Evolutionary conservation across 2,329 filamentous ascomycete genomes (phyloP), one percentile per base, ranked within the genome.

Genomic region (Alternaria consortialis): DNA sequence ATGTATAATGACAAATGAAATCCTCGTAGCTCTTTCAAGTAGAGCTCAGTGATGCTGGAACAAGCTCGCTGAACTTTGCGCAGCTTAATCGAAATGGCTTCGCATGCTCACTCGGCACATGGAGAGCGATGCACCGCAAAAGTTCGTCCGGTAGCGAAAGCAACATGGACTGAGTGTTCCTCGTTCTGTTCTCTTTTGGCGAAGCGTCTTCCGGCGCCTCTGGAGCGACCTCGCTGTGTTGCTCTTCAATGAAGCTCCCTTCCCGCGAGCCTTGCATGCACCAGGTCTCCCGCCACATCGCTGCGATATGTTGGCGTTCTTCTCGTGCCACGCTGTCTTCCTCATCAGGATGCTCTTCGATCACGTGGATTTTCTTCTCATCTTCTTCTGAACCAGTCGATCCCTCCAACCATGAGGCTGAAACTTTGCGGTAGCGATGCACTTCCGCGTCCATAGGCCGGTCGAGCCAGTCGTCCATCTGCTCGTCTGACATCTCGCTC

Each of bases 391-490:
- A 13, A 7, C 15, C 27, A 2, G 32, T 23, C 7, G 32, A 39
- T 23, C 52, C 51, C 31, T 57, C 61, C 5, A 56, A 36, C 36
- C 31, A 56, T 11, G 59, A 40, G 13, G 60, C 57, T 2, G 60
- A 63, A 4, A 51, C 17, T 47, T 62, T 67, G 39, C 62, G 64
- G 40, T 50, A 57, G 7, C 66, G 64, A 25, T 68, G 66, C n/a
- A 59, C 51, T 5, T 68, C 66, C 23, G 66, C 66, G 20, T 68
- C 64, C 53, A 62, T 60, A 20, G 66, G 66, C 23, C 56, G 56
- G 36, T 68, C 66, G 8, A 68, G 56, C 66, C 66, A 68, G 11
- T 64, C 62, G 29, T 68, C 66, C 34, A 68, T 67, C n/a, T 67
- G 53, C 58, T 68, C 66, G 44, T 68, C 66, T 0, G 66, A 65